Conservation (phyloP, 257 asterid genomes). For the Nicotiana benthamiana region DNA sequence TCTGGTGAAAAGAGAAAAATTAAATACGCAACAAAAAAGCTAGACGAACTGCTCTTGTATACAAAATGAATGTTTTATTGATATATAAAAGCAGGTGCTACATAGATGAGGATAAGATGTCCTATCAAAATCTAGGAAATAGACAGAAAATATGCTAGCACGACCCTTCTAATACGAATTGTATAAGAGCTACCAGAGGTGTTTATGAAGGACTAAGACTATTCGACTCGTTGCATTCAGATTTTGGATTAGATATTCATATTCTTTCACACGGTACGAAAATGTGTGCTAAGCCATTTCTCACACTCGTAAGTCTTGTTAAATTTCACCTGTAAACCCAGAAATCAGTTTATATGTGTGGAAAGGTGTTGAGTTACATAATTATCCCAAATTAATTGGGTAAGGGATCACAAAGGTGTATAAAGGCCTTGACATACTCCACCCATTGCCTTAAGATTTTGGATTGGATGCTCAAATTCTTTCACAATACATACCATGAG, state of each 20-base stretch:
- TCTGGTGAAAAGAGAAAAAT: slow-evolving; percentile 37
- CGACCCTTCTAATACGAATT: background rate
- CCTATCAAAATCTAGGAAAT: background rate
- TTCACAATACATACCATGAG: background rate
- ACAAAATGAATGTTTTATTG: background rate
- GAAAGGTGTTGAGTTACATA: background rate
- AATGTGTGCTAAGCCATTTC: background rate
- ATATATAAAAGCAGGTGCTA: background rate
- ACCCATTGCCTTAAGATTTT: background rate
- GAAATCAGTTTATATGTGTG: background rate
- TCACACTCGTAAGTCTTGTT: background rate
- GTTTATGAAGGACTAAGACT: background rate
- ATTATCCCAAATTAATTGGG: background rate
- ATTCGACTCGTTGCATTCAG: background rate
- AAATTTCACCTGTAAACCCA: background rate
- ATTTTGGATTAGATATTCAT: background rate
- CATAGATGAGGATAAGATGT: background rate
- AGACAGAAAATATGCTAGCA: background rate
- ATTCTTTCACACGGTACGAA: background rate
- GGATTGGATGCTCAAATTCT: slow-evolving; percentile 1
- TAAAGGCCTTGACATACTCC: background rate
- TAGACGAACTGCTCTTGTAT: background rate
- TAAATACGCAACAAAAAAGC: slow-evolving; percentile 15
- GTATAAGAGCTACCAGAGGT: background rate
- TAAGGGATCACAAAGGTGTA: background rate